Evolutionary conservation across 495 filamentous ascomycete species (phyloP).

Genomic region (Talaromyces stipitatus): DNA sequence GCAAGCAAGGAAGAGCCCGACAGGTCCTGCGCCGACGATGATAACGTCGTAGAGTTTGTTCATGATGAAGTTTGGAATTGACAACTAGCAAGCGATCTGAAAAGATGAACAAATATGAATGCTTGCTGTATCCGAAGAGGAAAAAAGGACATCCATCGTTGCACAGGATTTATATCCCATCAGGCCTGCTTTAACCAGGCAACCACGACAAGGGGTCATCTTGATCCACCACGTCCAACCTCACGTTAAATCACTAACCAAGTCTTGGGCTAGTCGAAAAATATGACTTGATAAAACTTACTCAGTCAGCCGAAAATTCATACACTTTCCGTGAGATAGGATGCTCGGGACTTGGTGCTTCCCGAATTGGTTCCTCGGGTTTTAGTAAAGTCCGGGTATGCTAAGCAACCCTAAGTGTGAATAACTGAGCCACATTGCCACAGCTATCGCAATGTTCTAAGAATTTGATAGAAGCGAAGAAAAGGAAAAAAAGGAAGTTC

Average conservation of each 20-base stretch:
- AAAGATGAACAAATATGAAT: neutral
- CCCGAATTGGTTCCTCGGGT: neutral
- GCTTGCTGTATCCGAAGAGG: no score
- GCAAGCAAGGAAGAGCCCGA: constrained; percentile 31
- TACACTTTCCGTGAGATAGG: neutral
- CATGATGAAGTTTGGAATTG: neutral
- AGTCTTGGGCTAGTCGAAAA: neutral
- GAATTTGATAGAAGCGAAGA: no score
- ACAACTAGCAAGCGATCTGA: no score
- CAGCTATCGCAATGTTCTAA: no score
- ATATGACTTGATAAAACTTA: neutral
- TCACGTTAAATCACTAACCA: neutral
- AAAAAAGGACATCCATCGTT: no score
- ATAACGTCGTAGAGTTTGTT: constrained; percentile 19
- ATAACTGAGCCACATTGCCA: no score
- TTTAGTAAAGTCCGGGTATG: neutral
- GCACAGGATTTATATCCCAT: neutral
- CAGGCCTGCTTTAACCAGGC: neutral
- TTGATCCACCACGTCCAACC: neutral
- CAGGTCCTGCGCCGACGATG: constrained; percentile 33
- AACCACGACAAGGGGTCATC: neutral
- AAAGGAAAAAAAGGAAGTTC: no score
- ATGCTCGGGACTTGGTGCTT: neutral
- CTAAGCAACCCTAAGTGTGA: no score
- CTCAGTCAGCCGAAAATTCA: neutral